Evolutionary conservation across 2,329 filamentous ascomycete genomes (phyloP), one percentile per base, ranked within the genome.

Genomic region (Hortaea werneckii): DNA sequence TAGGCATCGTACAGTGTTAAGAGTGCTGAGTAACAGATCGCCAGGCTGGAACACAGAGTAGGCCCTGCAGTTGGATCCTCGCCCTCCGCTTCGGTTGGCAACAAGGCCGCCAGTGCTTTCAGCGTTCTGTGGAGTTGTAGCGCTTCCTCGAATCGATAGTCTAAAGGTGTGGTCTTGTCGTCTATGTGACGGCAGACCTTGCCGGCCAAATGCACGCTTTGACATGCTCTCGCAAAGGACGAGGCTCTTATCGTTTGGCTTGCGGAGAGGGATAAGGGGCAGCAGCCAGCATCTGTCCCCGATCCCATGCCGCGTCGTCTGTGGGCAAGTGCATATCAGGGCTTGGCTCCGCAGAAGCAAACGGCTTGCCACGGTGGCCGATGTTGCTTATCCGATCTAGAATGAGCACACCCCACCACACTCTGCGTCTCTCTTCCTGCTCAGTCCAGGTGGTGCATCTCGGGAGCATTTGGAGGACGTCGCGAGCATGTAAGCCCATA

Each of bases 331-430:
- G 49, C 6, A 45, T 46, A 29, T 58, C 56, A 2, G 58, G 49
- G 29, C 46, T 46, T n/a, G 56, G 42, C 57, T 54, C 50, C 5
- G 46, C 47, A 40, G 44, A 54, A 10, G 57, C 58, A 28, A 59
- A 55, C 2, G 57, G 56, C 40, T 56, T 58, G 13, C 47, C 47
- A 27, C 53, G 52, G 40, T 54, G 43, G 12, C 57, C 57, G 29
- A 59, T 54, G 43, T 50, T 57, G 43, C 55, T 49, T 38, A 57
- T 67, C 47, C 68, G 64, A 48, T 76, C 73, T 5, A 73, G 58
- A 12, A 74, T 58, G 43, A 73, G 64, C 8, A 73, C 66, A 29
- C 61, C 68, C 72, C 73, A 76, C 71, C 71, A 75, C 0, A 68
- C 65, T 39, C 72, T 54, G 26, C 65, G 58, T 26, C 70, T 58